Conservation (phyloP, 441 rosid species). For the Breynia disticha region DNA sequence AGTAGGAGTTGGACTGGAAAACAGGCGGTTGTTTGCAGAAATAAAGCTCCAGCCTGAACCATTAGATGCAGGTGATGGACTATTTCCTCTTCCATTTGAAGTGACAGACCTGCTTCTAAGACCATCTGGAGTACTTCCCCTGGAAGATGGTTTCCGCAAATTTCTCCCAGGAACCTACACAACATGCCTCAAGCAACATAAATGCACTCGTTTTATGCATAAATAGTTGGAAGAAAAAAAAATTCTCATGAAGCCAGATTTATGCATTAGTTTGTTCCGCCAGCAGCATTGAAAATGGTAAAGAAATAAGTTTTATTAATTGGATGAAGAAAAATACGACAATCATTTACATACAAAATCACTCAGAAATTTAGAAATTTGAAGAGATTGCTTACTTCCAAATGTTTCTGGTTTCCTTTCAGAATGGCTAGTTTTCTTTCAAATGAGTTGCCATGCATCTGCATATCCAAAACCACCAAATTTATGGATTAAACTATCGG, state of each 20-base stretch:
- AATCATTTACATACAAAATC: background rate
- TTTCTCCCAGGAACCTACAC: conserved; percentile 43
- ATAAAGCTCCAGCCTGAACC: conserved; percentile 23
- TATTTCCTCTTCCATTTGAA: conserved; percentile 46
- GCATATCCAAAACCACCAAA: conserved; percentile 7
- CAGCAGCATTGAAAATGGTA: background rate
- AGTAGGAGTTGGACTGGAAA: conserved; percentile 31
- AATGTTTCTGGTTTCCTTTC: conserved; percentile 50
- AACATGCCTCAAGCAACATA: background rate
- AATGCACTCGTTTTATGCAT: too few species aligned
- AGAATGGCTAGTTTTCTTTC: conserved; percentile 73
- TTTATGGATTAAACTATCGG: background rate
- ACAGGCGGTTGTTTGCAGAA: conserved; percentile 25
- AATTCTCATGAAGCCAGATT: too few species aligned
- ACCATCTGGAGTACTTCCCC: conserved; percentile 41
- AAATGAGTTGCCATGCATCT: conserved; percentile 93
- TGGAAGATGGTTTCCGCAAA: conserved; percentile 35
- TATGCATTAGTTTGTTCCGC: too few species aligned
- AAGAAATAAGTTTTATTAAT: background rate
- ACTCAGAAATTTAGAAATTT: conserved; percentile 4
- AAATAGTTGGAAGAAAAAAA: too few species aligned
- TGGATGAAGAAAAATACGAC: background rate
- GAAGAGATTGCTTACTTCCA: conserved; percentile 38
- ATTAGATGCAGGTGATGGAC: conserved; percentile 32
- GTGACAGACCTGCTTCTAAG: conserved; percentile 41